Percentiles rank a stretch among this genome's conserved stretches.
Evolutionary conservation across 495 filamentous ascomycete species (phyloP).

Genomic region (Hypoxylon crocopeplum): DNA sequence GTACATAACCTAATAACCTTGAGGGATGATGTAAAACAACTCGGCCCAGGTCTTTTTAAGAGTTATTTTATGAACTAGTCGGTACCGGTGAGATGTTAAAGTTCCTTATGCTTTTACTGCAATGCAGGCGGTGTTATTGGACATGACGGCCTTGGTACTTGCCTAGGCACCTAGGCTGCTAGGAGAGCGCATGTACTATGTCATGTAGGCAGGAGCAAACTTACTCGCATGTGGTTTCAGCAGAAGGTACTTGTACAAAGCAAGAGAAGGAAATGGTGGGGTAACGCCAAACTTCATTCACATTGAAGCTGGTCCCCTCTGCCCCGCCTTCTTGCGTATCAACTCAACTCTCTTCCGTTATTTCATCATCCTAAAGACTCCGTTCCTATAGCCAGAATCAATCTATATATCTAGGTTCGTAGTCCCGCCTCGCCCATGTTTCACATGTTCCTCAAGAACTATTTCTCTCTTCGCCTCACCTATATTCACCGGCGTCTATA

Average conservation of each 20-base stretch:
- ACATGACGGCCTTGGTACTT: conserved; percentile 7
- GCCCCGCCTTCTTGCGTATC: conserved; percentile 34
- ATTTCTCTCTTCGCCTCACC: background rate
- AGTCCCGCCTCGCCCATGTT: conserved; percentile 33
- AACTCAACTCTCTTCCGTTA: conserved; percentile 25
- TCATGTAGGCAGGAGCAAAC: conserved; percentile 3
- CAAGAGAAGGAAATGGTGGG: conserved; percentile 9
- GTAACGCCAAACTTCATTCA: conserved; percentile 13
- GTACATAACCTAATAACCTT: background rate
- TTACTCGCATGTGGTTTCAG: conserved; percentile 28
- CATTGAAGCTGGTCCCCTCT: conserved; percentile 9
- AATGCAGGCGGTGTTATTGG: conserved; percentile 20
- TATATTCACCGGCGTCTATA: background rate
- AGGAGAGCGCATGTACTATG: too few species aligned
- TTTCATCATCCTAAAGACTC: conserved; percentile 27
- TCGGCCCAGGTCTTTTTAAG: background rate
- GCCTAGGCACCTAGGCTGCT: background rate
- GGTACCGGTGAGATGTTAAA: background rate
- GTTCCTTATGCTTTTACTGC: background rate
- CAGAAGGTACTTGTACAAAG: background rate
- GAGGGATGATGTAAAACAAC: conserved; percentile 1
- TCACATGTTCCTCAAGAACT: conserved; percentile 17
- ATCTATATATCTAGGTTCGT: conserved; percentile 32
- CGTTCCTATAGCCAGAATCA: conserved; percentile 8
- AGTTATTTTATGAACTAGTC: conserved; percentile 4